Base-by-base conservation (phyloP, 371 early-diverging fungal genomes). In the Syncephalastrum racemosum region DNA sequence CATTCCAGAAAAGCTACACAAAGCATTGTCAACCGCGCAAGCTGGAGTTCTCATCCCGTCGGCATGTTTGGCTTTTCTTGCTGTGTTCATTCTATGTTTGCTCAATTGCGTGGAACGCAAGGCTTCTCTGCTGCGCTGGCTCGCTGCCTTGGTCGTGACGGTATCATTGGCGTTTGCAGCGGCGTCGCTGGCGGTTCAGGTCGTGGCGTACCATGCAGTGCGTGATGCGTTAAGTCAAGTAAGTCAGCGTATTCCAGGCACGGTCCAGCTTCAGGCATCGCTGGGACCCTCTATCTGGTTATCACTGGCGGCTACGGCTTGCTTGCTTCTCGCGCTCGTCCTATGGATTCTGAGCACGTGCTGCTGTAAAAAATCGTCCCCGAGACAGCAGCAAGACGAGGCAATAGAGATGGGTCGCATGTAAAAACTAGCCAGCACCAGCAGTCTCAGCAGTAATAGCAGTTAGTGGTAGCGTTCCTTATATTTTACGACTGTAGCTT, bases 31-130 rank as follows among this genome's bases (percentile, higher is more conserved):
- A 12, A 51, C 46, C 18, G 56, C 61, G 12, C 61, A 61, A 41
- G 56, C 50, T 10, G 61, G 61, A 14, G 55, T 55, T 8, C 19
- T 61, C 15, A 61, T 61, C 16, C 56, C 61, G 13, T 61, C 61
- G 2, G 61, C 51, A 3, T 18, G 44, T 36, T 22, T 61, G 18
- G 25, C 47, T 15, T 61, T 61, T 22, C 12, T 51, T 22, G 55
- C 50, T 19, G 15, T 36, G 1, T 20, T 20, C 16, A 24, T 55
- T 25, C 36, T 50, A 13, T 13, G 54, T 7, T 13, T 45, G n/a
- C 39, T 55, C 13, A 23, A 20, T 31, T 55, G 55, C 40, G 24
- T 13, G 18, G 10, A 31, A 22, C 23, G 31, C n/a, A 44, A 50
- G 22, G 19, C 46, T 15, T 8, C 12, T 14, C 19, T 43, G 18